These are phyloP conservation scores for Zoysia japonica DNA, from an alignment of 176 grass and related monocot species.

Conservation along the genomic window DNA sequence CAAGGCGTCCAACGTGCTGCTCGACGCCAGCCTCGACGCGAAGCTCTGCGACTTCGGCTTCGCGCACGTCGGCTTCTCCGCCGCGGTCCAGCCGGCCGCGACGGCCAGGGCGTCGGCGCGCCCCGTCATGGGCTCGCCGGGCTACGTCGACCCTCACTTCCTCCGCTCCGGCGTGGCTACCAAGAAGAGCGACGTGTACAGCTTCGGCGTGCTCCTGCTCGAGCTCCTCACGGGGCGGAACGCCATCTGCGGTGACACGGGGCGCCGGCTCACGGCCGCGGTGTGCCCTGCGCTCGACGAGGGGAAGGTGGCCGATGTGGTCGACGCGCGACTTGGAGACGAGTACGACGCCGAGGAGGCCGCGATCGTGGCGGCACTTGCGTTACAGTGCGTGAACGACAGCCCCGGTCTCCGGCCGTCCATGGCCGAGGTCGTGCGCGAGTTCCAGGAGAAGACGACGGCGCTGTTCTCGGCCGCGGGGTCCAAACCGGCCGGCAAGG, in stretches of 20 bases:
- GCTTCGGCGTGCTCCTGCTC: constrained; percentile 89
- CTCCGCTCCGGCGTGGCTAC: constrained; percentile 71
- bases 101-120: constrained; percentile 30
- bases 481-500: constrained; percentile 43
- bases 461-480: constrained; percentile 23
- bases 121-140: constrained; percentile 68
- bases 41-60: constrained; percentile 95
- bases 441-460: constrained; percentile 53
- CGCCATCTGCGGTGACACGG: constrained; percentile 60
- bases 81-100: constrained; percentile 26
- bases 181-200: constrained; percentile 89
- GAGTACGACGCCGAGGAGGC: constrained; percentile 45
- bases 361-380: constrained; percentile 45
- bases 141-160: constrained; percentile 82
- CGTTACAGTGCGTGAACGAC: constrained; percentile 58
- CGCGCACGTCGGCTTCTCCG: constrained; percentile 58
- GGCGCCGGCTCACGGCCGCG: constrained; percentile 51
- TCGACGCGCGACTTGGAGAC: constrained; percentile 39
- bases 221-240: constrained; percentile 69
- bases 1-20: constrained; percentile 84
- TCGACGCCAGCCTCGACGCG: constrained; percentile 56
- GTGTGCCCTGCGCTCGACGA: constrained; percentile 36
- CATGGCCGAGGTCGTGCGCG: constrained; percentile 70
- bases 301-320: constrained; percentile 11
- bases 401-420: constrained; percentile 59